Conservation (phyloP, 306 rosid species). For the Prunus campanulata region DNA sequence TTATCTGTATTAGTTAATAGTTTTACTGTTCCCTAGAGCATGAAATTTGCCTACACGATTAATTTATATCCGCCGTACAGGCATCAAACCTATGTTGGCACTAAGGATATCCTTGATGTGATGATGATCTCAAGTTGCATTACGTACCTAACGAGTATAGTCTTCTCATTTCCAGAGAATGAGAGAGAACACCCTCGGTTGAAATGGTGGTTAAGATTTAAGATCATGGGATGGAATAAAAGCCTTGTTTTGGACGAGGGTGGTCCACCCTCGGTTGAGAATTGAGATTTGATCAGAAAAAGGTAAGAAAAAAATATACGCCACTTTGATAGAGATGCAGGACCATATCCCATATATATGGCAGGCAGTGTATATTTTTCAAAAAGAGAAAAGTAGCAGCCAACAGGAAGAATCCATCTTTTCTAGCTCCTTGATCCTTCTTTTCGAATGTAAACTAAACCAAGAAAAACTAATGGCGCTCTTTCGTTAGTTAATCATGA, state of each 20-base stretch:
- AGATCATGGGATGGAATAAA: background rate
- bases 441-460: background rate
- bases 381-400: constrained; percentile 26
- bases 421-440: constrained; percentile 7
- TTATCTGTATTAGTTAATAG: background rate
- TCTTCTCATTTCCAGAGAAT: background rate
- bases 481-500: no score
- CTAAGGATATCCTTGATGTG: background rate
- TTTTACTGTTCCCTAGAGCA: no score
- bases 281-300: background rate
- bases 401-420: constrained; percentile 39
- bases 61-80: background rate
- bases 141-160: background rate
- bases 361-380: background rate
- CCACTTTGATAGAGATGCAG: constrained; percentile 4
- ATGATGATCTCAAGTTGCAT: background rate
- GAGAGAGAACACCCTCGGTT: background rate
- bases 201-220: background rate
- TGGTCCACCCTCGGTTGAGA: constrained; percentile 26
- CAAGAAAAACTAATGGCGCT: background rate
- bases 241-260: constrained; percentile 14
- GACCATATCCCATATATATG: background rate
- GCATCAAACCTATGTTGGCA: background rate
- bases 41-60: background rate
- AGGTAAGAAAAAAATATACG: background rate